A percentile compares a stretch with the other conserved stretches of the same genome.
These are phyloP conservation scores for Agastache rugosa DNA, from an alignment of 257 asterid genomes.

Conservation along the genomic window DNA sequence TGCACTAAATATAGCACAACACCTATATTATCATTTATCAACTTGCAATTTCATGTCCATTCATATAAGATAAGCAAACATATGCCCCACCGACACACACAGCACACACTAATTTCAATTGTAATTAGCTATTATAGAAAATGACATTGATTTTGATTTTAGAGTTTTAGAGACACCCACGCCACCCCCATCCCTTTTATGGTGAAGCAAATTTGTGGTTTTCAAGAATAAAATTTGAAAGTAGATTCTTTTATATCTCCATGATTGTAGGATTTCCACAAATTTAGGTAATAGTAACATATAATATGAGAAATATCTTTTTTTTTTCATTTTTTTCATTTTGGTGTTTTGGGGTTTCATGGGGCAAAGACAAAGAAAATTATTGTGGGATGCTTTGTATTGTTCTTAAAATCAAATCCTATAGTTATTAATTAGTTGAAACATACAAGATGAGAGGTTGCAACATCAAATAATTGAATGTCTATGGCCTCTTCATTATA, in stretches of 20 bases:
- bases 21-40: constrained; percentile 39
- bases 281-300: constrained; percentile 10
- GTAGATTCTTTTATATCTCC: constrained; percentile 32
- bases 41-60: constrained; percentile 52
- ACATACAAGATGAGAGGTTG: not conserved
- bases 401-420: not conserved
- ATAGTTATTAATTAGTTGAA: not conserved
- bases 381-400: constrained; percentile 1
- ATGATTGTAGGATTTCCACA: constrained; percentile 45
- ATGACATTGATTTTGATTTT: constrained; percentile 43
- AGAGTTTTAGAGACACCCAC: not conserved
- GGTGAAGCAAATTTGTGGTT: constrained; percentile 38
- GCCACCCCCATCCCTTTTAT: constrained; percentile 14
- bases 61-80: constrained; percentile 44
- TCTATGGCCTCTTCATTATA: not conserved
- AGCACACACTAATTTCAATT: constrained; percentile 28
- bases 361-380: not conserved
- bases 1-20: constrained; percentile 42
- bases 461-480: not conserved
- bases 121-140: constrained; percentile 39
- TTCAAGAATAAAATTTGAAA: not conserved
- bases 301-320: not conserved
- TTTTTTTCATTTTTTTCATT: not conserved
- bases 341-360: not conserved
- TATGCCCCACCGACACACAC: constrained; percentile 46